Percentiles rank a stretch among this genome's conserved stretches.
Conservation (phyloP, 306 rosid genomes). For the Casuarina equisetifolia region DNA sequence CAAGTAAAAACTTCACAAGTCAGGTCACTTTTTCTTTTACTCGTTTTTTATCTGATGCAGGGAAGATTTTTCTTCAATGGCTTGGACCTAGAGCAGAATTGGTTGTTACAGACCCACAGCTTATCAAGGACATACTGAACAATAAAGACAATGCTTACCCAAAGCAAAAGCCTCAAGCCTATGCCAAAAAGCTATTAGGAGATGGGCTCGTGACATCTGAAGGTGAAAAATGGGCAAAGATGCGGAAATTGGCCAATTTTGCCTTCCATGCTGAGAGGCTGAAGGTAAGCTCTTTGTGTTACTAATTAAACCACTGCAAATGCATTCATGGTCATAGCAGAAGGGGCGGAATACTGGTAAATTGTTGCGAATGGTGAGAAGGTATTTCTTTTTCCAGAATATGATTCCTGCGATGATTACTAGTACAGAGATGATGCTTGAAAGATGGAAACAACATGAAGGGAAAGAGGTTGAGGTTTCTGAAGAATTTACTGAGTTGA, state of each 20-base stretch:
- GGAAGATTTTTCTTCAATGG: slow-evolving; percentile 40
- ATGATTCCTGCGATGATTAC: slow-evolving; percentile 29
- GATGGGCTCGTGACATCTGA: slow-evolving; percentile 29
- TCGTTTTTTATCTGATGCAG: slow-evolving; percentile 1
- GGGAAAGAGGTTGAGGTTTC: slow-evolving; percentile 30
- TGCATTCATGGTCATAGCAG: too few species aligned
- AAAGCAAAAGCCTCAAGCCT: neutral
- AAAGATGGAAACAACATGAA: slow-evolving; percentile 18
- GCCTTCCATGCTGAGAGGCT: slow-evolving; percentile 45
- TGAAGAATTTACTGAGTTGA: slow-evolving; percentile 25
- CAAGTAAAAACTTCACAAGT: neutral
- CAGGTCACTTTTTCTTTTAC: neutral
- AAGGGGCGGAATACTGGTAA: too few species aligned
- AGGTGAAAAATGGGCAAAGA: slow-evolving; percentile 30
- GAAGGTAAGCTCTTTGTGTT: slow-evolving; percentile 22
- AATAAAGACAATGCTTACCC: slow-evolving; percentile 14
- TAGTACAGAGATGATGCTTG: slow-evolving; percentile 25
- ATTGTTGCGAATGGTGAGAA: neutral
- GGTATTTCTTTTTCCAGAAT: neutral
- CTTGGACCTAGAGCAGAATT: slow-evolving; percentile 22
- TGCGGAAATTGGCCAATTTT: slow-evolving; percentile 33
- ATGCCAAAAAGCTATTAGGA: slow-evolving; percentile 25
- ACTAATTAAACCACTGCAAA: neutral
- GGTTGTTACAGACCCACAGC: slow-evolving; percentile 25
- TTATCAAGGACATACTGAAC: slow-evolving; percentile 30